Evolutionary conservation across 2,329 filamentous ascomycete species (phyloP), one percentile per base, ranked within the genome.

Genomic region (Fusarium sp.): DNA sequence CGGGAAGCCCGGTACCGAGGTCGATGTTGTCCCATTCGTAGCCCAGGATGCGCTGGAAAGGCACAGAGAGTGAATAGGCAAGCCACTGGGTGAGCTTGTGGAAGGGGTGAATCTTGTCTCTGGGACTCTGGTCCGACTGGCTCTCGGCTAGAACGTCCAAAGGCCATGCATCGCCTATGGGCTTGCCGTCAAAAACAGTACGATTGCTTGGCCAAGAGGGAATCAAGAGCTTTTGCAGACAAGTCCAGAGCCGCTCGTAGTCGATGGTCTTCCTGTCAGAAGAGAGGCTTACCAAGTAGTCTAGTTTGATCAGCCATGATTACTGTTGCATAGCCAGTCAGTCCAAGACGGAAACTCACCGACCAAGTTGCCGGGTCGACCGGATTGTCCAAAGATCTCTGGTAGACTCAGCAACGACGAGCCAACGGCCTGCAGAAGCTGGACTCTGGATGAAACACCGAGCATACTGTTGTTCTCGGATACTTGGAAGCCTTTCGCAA

Each of bases 51-150:
- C 79, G 78, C 43, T 81, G 78, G 66, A 88, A 86, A 0, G 84
- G 84, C 4, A 90, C 87, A 77, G 89, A 90, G 8, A 92, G 77
- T 0, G 88, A 91, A 73, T 92, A 92, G 2, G 84, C 84, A 6
- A 92, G 81, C 89, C 88, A 91, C 70, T 91, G 88, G 0, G 88
- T 90, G 9, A 91, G 79, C 62, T 86, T 86, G 69, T 87, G 84
- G 68, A 84, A 84, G 0, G 82, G 82, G 6, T 82, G 78, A 11
- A 84, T 83, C 0, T 15, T 48, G 6, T n/a, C 53, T 21, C 21
- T 59, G 5, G 49, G 14, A 1, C 48, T 15, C 0, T n/a, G 37
- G 1, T 59, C 27, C 0, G 47, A 31, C 0, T 54, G 53, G 7
- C 64, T 43, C 0, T 49, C 43, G 2, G 49, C 38, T 0, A 75